These are phyloP conservation scores for Telfairia occidentalis DNA, from an alignment of 331 rosid species.

Conservation along the genomic window DNA sequence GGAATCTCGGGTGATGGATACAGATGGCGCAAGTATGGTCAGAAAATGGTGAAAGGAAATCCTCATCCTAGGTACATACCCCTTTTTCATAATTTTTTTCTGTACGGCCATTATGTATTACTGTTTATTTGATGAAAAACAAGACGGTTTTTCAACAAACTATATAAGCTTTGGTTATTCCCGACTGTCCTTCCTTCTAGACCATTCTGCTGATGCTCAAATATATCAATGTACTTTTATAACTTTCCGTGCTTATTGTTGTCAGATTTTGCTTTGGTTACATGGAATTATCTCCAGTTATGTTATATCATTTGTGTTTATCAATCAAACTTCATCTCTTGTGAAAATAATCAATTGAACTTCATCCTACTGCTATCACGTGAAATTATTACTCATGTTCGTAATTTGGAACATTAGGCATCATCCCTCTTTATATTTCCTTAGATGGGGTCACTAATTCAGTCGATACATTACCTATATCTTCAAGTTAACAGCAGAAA, in stretches of 20 bases:
- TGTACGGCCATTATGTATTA: neutral
- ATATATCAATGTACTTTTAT: neutral
- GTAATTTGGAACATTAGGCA: neutral
- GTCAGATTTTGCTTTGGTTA: neutral
- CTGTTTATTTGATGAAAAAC: neutral
- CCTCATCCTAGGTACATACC: conserved; percentile 72
- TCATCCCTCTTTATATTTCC: neutral
- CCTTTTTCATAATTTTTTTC: neutral
- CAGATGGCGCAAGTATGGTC: conserved; percentile 97
- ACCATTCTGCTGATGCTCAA: neutral
- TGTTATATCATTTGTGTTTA: neutral
- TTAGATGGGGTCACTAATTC: neutral
- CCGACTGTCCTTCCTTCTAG: neutral
- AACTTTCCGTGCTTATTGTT: neutral
- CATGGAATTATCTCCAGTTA: neutral
- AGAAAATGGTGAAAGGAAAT: conserved; percentile 97
- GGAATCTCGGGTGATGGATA: conserved; percentile 92
- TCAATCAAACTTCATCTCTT: neutral
- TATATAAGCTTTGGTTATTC: neutral
- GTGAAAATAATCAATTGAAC: neutral
- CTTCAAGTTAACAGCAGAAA: conserved; percentile 3
- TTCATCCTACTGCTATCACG: neutral
- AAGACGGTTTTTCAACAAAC: neutral
- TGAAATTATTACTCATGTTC: neutral
- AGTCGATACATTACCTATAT: neutral